A percentile compares a stretch with the other conserved stretches of the same genome.
phyloP scores from a whole-genome alignment of 768 basidiomycete genomes.

The Boletus eberwhitei region DNA sequence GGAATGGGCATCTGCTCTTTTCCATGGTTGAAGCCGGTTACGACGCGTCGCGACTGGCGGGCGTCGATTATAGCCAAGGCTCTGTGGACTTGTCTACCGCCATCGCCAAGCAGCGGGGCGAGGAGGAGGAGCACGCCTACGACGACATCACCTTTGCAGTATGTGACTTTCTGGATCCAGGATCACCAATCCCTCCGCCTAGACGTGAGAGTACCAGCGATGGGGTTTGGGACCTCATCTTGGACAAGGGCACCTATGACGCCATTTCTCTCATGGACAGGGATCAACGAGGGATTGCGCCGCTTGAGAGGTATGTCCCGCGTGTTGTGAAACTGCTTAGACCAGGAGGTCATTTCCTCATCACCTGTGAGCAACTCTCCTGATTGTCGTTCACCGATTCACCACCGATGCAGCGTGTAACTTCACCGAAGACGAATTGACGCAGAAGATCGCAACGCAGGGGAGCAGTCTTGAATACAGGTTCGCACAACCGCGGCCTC shows the following conservation, averaged over 20 bases:
- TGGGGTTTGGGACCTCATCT: slow-evolving; percentile 62
- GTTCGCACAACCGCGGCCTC: slow-evolving; percentile 38
- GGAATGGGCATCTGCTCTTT: slow-evolving; percentile 76
- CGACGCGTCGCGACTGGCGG: slow-evolving; percentile 45
- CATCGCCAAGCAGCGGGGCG: slow-evolving; percentile 48
- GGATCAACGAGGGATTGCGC: slow-evolving; percentile 49
- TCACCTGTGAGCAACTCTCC: slow-evolving; percentile 61
- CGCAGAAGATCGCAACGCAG: slow-evolving; percentile 44
- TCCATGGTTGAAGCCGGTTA: slow-evolving; percentile 70
- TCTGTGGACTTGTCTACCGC: slow-evolving; percentile 62
- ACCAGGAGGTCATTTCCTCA: slow-evolving; percentile 68
- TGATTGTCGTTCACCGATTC: neutral
- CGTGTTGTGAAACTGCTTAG: slow-evolving; percentile 56
- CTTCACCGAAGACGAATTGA: slow-evolving; percentile 77
- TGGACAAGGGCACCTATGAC: slow-evolving; percentile 90
- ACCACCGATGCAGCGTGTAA: slow-evolving; percentile 58
- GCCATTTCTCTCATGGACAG: slow-evolving; percentile 73
- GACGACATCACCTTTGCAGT: slow-evolving; percentile 45
- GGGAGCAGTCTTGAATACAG: slow-evolving; percentile 57
- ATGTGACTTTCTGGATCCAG: slow-evolving; percentile 64
- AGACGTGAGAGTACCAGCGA: slow-evolving; percentile 2
- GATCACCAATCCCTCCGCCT: slow-evolving; percentile 36
- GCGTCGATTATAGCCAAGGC: slow-evolving; percentile 75
- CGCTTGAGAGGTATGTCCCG: slow-evolving; percentile 56
- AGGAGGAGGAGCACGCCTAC: neutral